A percentile compares a stretch with the other conserved stretches of the same genome.
Evolutionary conservation across 306 rosid genomes (phyloP).

Genomic region (Morella rubra): DNA sequence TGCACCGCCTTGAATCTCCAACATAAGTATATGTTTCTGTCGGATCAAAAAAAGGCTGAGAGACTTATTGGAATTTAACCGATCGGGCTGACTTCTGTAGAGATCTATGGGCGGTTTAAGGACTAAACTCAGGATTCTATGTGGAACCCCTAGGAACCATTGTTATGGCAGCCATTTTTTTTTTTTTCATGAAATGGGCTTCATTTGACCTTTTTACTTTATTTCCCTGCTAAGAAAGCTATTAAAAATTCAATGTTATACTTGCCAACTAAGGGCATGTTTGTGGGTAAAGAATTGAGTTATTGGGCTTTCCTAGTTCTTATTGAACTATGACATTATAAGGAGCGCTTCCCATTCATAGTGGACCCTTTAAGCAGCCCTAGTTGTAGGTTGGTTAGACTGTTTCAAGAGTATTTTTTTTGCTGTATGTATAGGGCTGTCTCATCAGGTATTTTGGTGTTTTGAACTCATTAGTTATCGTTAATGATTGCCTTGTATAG

Average conservation of each 20-base stretch:
- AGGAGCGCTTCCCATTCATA: not conserved
- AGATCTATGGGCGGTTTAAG: too few species aligned
- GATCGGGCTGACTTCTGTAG: too few species aligned
- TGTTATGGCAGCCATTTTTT: too few species aligned
- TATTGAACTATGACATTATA: not conserved
- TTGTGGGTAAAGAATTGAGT: not conserved
- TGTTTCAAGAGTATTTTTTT: too few species aligned
- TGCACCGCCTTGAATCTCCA: too few species aligned
- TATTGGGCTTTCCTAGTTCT: not conserved
- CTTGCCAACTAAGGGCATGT: not conserved
- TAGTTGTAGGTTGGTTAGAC: not conserved
- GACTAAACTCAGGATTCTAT: too few species aligned
- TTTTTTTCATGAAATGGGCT: not conserved
- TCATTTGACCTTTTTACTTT: conserved; percentile 8
- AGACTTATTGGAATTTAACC: too few species aligned
- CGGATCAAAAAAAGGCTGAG: too few species aligned
- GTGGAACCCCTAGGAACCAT: too few species aligned
- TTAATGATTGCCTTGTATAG: not conserved
- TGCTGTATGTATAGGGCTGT: too few species aligned
- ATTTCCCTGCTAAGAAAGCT: not conserved
- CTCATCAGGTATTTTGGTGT: not conserved
- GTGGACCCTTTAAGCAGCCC: not conserved
- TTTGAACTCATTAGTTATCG: not conserved
- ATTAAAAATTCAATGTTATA: not conserved
- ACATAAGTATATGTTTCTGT: too few species aligned